These are phyloP conservation scores for Ceratocystis cubensis DNA, from an alignment of 2,329 filamentous ascomycete species.

Conservation along the genomic window DNA sequence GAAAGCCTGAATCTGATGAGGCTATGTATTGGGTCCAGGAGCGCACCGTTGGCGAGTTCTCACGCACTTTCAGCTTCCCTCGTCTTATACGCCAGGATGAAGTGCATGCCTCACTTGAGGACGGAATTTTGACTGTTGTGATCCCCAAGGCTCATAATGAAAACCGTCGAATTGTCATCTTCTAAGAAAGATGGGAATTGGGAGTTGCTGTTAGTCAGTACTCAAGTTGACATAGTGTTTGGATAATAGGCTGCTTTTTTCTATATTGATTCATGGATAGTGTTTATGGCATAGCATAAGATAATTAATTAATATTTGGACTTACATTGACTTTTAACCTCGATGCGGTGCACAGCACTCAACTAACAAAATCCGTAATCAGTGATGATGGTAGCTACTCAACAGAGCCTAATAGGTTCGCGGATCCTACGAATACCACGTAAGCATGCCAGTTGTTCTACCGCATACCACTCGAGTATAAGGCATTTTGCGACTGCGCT, in stretches of 20 bases:
- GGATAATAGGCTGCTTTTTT: neutral
- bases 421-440: too few relatives aligned
- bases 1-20: slow-evolving; percentile 27
- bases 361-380: too few relatives aligned
- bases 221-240: neutral
- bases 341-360: neutral
- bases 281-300: neutral
- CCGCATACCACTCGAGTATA: too few relatives aligned
- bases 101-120: slow-evolving; percentile 50
- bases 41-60: slow-evolving; percentile 54
- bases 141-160: slow-evolving; percentile 54
- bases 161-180: slow-evolving; percentile 42
- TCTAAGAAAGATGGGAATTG: slow-evolving; percentile 28
- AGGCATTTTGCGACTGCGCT: too few relatives aligned
- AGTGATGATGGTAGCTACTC: too few relatives aligned
- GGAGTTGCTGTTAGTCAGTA: neutral
- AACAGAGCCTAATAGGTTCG: too few relatives aligned
- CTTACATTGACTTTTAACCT: neutral
- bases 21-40: slow-evolving; percentile 60
- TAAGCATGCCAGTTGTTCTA: too few relatives aligned
- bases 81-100: slow-evolving; percentile 47
- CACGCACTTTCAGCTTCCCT: slow-evolving; percentile 56
- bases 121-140: slow-evolving; percentile 51
- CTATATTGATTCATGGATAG: neutral
- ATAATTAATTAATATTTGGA: neutral